Base-by-base conservation (phyloP, 106 monocot species). In the Dioscorea zingiberensis region DNA sequence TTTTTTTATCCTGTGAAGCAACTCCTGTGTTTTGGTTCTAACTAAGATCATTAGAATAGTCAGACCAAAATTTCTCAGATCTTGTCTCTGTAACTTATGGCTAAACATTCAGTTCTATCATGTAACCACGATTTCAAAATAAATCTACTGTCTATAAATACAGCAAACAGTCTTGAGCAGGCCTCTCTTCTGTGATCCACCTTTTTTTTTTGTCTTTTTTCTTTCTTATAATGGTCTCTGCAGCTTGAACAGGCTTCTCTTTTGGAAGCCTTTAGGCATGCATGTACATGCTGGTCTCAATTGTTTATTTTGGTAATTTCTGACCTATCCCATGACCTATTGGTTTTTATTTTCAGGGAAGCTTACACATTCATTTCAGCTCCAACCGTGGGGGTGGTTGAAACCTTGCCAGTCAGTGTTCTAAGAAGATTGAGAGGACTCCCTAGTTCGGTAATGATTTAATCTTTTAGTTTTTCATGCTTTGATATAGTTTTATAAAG, bases 301-400 rank as follows among this genome's bases (percentile, higher is more conserved):
- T 56, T 22, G 56, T 24, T 11, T 24, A 1, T n/a, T 24, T 56
- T 24, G 21, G 12, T 21, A 51, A 51, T 51, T 4, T 51, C 14
- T 51, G 51, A 51, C 51, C 51, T 51, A 51, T 51, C 10, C 9
- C 38, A 7, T 51, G 51, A 4, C 18, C 13, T 15, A 16, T 19
- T 18, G 13, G 15, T 51, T 19, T 51, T 51, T n/a, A n/a, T n/a
- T n/a, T n/a, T n/a, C n/a, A n/a, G n/a, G n/a, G n/a, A n/a, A n/a
- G n/a, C n/a, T n/a, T n/a, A n/a, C n/a, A n/a, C n/a, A n/a, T n/a
- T n/a, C n/a, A n/a, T n/a, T n/a, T n/a, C n/a, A n/a, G n/a, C n/a
- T n/a, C n/a, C n/a, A n/a, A n/a, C 87, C 55, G 68, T 83, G n/a
- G 38, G 73, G 63, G 77, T 87, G 18, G 67, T 87, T 27, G 87